A percentile compares a stretch with the other conserved stretches of the same genome.
Evolutionary conservation across 331 rosid species (phyloP).

Genomic region (Telfairia occidentalis): DNA sequence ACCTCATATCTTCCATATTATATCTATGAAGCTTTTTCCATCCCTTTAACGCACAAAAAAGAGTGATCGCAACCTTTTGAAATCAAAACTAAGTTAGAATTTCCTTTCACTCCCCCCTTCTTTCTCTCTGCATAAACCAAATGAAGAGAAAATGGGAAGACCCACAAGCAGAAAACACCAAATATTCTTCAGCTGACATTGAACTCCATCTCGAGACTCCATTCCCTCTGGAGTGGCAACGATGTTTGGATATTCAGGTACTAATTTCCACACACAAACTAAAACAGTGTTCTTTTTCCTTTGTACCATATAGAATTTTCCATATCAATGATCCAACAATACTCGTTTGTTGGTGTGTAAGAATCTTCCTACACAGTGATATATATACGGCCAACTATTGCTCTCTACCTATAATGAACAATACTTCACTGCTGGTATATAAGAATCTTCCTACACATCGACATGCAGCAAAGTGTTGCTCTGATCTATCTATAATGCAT

Average conservation of each 20-base stretch:
- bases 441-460: too few relatives aligned
- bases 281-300: neutral
- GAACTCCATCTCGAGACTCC: constrained; percentile 53
- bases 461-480: too few relatives aligned
- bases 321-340: too few relatives aligned
- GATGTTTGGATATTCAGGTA: constrained; percentile 71
- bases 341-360: too few relatives aligned
- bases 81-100: constrained; percentile 30
- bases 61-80: neutral
- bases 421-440: too few relatives aligned
- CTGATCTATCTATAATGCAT: too few relatives aligned
- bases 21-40: neutral
- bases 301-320: too few relatives aligned
- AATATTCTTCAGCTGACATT: constrained; percentile 29
- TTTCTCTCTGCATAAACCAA: constrained; percentile 41
- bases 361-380: too few relatives aligned
- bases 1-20: neutral
- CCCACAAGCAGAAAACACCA: constrained; percentile 14
- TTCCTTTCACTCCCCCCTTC: constrained; percentile 32
- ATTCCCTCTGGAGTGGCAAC: constrained; percentile 62
- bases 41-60: neutral
- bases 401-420: too few relatives aligned
- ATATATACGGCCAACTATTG: too few relatives aligned
- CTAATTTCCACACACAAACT: neutral
- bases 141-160: constrained; percentile 74